Conservation (phyloP, 306 rosid species). For the Rosa persica region DNA sequence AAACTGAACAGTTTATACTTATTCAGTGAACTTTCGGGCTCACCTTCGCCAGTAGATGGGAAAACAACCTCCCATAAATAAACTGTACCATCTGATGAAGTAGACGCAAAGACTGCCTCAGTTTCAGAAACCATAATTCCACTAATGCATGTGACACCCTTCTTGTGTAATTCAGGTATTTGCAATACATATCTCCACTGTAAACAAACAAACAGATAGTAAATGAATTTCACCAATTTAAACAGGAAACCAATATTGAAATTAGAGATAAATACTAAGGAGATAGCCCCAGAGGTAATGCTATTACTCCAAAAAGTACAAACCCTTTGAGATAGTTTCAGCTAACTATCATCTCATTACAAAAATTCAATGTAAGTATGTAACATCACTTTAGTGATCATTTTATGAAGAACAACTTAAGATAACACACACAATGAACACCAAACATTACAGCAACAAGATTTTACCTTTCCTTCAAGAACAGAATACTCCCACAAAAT, state of each 20-base stretch:
- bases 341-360: neutral
- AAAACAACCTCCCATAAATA: conserved; percentile 69
- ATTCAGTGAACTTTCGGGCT: conserved; percentile 19
- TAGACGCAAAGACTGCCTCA: conserved; percentile 74
- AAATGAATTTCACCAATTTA: conserved; percentile 7
- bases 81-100: conserved; percentile 77
- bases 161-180: conserved; percentile 74
- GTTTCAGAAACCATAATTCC: conserved; percentile 75
- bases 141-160: conserved; percentile 90
- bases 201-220: conserved; percentile 1
- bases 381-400: neutral
- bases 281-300: neutral
- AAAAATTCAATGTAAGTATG: neutral
- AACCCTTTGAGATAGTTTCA: neutral
- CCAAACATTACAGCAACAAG: neutral
- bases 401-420: neutral
- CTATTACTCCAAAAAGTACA: neutral
- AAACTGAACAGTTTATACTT: neutral
- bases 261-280: neutral
- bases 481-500: conserved; percentile 72
- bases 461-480: conserved; percentile 61
- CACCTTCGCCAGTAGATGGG: conserved; percentile 56
- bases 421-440: neutral
- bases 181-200: conserved; percentile 83
- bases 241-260: conserved; percentile 14